Percentiles rank a stretch among this genome's conserved stretches.
Evolutionary conservation across 441 rosid species (phyloP).

Genomic region (Viola pubescens): DNA sequence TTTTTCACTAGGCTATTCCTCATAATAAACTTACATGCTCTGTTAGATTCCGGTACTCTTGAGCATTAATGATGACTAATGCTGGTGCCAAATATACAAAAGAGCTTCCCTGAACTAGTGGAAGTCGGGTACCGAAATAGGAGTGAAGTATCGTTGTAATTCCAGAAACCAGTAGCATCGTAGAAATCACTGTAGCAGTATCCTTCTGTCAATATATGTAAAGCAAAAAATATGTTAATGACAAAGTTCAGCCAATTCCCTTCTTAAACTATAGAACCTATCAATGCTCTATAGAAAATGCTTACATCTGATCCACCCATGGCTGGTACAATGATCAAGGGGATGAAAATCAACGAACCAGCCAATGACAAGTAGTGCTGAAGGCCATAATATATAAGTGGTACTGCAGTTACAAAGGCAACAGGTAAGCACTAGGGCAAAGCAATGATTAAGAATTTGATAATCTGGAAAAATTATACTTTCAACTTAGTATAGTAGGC

Average conservation of each 20-base stretch:
- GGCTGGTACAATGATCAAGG: slow-evolving; percentile 76
- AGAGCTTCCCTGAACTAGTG: slow-evolving; percentile 94
- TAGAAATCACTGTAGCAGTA: slow-evolving; percentile 76
- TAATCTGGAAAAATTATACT: slow-evolving; percentile 2
- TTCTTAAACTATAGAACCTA: slow-evolving; percentile 8
- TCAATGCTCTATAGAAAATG: slow-evolving; percentile 8
- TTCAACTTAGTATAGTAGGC: no score
- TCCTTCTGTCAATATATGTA: slow-evolving; percentile 57
- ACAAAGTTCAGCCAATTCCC: slow-evolving; percentile 8
- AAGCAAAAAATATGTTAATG: slow-evolving; percentile 6
- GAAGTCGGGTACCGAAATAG: slow-evolving; percentile 87
- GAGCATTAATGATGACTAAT: slow-evolving; percentile 67
- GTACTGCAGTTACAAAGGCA: slow-evolving; percentile 37
- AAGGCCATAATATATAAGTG: slow-evolving; percentile 62
- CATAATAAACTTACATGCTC: slow-evolving; percentile 50
- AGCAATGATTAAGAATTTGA: neutral
- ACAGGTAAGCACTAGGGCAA: slow-evolving; percentile 13
- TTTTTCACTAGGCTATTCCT: slow-evolving; percentile 3
- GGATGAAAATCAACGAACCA: slow-evolving; percentile 86
- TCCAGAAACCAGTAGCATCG: slow-evolving; percentile 79
- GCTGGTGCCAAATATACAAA: slow-evolving; percentile 85
- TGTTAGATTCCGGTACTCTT: slow-evolving; percentile 69
- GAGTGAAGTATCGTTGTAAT: slow-evolving; percentile 64
- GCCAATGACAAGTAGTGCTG: slow-evolving; percentile 79
- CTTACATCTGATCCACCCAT: slow-evolving; percentile 96